Base-by-base conservation (phyloP, 1,139 yeast species). In the Suhomyces coccinellae region DNA sequence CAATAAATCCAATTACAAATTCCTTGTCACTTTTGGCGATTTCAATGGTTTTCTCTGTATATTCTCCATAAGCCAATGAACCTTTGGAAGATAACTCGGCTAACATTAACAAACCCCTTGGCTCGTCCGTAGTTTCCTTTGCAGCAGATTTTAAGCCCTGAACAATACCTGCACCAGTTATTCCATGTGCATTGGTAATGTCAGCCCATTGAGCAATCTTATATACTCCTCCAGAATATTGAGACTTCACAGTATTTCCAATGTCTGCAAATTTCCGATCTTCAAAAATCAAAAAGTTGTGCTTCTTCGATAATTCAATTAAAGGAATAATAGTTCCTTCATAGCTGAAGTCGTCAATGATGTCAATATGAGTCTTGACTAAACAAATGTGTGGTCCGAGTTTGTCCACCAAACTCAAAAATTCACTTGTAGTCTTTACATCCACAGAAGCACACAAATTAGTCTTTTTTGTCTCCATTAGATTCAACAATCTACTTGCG, bases 251-350 rank as follows among this genome's bases (percentile, higher is more conserved):
- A 1, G 99, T 95, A 59, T 90, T 89, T n/a, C 99, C 99, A 58
- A 95, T 95, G 66, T 95, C 99, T 26, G 99, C 99, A 67, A 95
- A 95, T 71, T 95, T 95, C 54, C 99, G 80, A 68, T 91, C 99
- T 68, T 91, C 99, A 61, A 91, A 91, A 52, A 91, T 85, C 75
- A 93, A 69, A 57, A 91, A 91, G 51, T 85, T 79, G 68, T 90
- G 93, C 61, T 87, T 87, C 54, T 77, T 69, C 8, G 96, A 80
- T 29, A 91, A 71, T 46, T 65, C 80, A 50, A 85, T 66, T 52
- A 95, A 70, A 4, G 97, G 98, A 10, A 66, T 65, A 26, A 93
- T 78, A 0, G 98, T 90, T 1, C 77, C 79, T 46, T 87, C 96
- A 59, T 83, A 85, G 1, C 87, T 71, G 65, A 91, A 95, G 64